phyloP scores from a whole-genome alignment of 2,329 filamentous ascomycete species.

The Arthrobotrys pseudoclavata region DNA sequence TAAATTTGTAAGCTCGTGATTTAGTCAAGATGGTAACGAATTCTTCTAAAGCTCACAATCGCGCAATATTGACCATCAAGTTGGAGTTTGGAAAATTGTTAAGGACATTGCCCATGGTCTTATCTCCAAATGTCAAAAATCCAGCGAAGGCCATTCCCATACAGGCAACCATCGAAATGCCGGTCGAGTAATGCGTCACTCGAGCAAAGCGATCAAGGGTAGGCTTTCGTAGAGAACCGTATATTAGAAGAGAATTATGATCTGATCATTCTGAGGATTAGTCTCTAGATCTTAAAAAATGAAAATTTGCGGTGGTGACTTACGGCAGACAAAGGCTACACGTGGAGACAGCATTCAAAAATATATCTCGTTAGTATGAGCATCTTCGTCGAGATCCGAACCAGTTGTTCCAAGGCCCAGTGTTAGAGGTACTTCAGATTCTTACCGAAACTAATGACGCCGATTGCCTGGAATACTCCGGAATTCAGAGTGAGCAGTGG shows the following conservation, averaged over 20 bases:
- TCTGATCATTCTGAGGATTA: conserved; percentile 67
- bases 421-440: not conserved
- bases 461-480: conserved; percentile 94
- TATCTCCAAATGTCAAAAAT: conserved; percentile 92
- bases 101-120: conserved; percentile 92
- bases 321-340: conserved; percentile 77
- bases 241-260: conserved; percentile 97
- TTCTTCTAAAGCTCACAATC: conserved; percentile 71
- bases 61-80: conserved; percentile 91
- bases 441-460: conserved; percentile 95
- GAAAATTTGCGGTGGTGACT: conserved; percentile 59
- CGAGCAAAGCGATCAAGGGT: conserved; percentile 94
- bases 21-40: not conserved
- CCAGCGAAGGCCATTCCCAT: conserved; percentile 88
- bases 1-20: not conserved
- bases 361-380: conserved; percentile 65
- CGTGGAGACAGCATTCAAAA: not conserved
- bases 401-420: not conserved
- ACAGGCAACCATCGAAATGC: conserved; percentile 90
- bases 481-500: conserved; percentile 82
- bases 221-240: conserved; percentile 91
- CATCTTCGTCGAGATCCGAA: not conserved
- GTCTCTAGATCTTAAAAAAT: conserved; percentile 50
- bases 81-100: conserved; percentile 97
- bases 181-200: conserved; percentile 94